A percentile compares a stretch with the other conserved stretches of the same genome.
Evolutionary conservation across 2,329 filamentous ascomycete genomes (phyloP).

Genomic region (Fusarium ambrosium): DNA sequence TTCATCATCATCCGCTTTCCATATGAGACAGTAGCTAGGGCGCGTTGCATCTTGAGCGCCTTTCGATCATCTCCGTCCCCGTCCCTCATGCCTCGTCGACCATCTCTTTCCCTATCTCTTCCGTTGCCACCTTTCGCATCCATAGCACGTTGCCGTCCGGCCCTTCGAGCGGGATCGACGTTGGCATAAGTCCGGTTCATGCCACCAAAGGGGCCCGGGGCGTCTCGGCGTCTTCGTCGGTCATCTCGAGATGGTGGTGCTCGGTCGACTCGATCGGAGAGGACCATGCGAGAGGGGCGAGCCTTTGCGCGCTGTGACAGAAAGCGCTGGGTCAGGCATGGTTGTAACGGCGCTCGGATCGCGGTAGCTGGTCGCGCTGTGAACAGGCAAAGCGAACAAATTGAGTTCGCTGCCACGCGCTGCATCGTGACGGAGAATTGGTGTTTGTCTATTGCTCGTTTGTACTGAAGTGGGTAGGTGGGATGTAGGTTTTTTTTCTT

Average conservation of each 20-base stretch:
- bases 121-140: conserved; percentile 41
- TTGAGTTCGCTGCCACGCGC: conserved; percentile 37
- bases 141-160: conserved; percentile 28
- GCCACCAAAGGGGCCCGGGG: conserved; percentile 64
- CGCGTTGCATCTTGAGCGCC: conserved; percentile 93
- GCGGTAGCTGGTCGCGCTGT: conserved; percentile 25
- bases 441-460: conserved; percentile 2
- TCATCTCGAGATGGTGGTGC: conserved; percentile 53
- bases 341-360: conserved; percentile 40
- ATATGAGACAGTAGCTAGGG: conserved; percentile 83
- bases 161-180: conserved; percentile 46
- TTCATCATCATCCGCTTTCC: conserved; percentile 69
- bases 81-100: conserved; percentile 52
- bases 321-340: conserved; percentile 54
- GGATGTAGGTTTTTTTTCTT: conserved; percentile 18
- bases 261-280: conserved; percentile 66
- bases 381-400: conserved; percentile 45
- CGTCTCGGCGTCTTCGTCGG: conserved; percentile 54
- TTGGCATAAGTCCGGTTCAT: conserved; percentile 69
- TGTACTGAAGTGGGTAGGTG: neutral
- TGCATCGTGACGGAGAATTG: conserved; percentile 37
- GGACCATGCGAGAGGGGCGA: conserved; percentile 69
- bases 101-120: conserved; percentile 48
- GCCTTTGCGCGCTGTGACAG: conserved; percentile 52
- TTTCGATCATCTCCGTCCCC: conserved; percentile 65